Evolutionary conservation across 164 flowering plant genomes (phyloP).

Genomic region (Annona cherimola): DNA sequence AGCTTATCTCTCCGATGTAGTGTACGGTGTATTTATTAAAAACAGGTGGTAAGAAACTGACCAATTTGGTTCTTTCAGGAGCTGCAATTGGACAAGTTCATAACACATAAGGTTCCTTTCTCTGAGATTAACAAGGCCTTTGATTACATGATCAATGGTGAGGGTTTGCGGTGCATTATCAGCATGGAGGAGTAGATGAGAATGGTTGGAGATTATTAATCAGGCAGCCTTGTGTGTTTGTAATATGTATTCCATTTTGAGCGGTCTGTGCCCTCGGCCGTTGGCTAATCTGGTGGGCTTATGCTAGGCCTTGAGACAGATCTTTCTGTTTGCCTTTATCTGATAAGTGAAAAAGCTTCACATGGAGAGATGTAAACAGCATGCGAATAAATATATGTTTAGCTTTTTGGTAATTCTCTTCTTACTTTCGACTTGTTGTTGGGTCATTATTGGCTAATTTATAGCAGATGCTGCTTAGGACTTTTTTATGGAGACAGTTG

Average conservation of each 20-base stretch:
- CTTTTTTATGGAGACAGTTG: too few relatives aligned
- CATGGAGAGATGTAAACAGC: not conserved
- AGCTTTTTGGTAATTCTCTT: too few relatives aligned
- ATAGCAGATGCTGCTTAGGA: too few relatives aligned
- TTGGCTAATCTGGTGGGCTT: not conserved
- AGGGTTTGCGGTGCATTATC: slow-evolving; percentile 34
- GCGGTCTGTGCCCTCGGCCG: not conserved
- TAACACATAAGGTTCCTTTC: slow-evolving; percentile 27
- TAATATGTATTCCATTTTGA: not conserved
- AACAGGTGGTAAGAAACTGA: not conserved
- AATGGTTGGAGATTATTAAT: not conserved
- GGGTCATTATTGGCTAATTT: too few relatives aligned
- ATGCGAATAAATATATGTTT: too few relatives aligned
- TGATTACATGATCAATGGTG: slow-evolving; percentile 30
- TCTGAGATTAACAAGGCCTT: slow-evolving; percentile 34
- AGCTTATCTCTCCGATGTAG: not conserved
- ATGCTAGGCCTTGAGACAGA: not conserved
- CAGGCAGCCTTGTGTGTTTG: not conserved
- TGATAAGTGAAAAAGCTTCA: not conserved
- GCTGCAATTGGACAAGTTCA: slow-evolving; percentile 26
- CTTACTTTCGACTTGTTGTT: too few relatives aligned
- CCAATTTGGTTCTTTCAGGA: slow-evolving; percentile 2
- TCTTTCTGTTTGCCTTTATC: not conserved
- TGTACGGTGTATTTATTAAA: not conserved
- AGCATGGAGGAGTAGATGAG: slow-evolving; percentile 22